Percentiles rank a stretch among this genome's conserved stretches.
phyloP scores from a whole-genome alignment of 805 yeast genomes.

The Helenozyma baotianmanensis region DNA sequence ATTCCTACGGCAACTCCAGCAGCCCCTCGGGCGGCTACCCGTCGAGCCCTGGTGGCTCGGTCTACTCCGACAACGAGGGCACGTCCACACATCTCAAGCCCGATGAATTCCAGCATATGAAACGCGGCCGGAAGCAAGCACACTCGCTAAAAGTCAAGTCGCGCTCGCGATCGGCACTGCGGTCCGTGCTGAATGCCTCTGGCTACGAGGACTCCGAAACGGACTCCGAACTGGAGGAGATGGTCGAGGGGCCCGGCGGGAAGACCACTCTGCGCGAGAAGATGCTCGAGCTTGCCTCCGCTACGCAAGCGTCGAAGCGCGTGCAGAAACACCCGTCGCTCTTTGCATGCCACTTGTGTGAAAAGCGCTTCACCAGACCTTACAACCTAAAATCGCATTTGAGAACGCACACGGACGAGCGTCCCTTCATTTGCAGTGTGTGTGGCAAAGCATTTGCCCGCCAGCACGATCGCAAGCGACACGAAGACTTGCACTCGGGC shows the following conservation, averaged over 20 bases:
- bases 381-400: conserved; percentile 89
- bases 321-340: conserved; percentile 69
- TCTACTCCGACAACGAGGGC: conserved; percentile 10
- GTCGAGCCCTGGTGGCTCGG: conserved; percentile 12
- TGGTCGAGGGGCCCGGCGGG: conserved; percentile 3
- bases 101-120: conserved; percentile 36
- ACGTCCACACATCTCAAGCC: conserved; percentile 26
- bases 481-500: conserved; percentile 62
- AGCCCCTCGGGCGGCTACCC: conserved; percentile 5
- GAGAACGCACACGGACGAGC: conserved; percentile 83
- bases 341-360: conserved; percentile 79
- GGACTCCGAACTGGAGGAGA: conserved; percentile 9
- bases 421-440: conserved; percentile 67
- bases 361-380: conserved; percentile 84
- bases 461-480: conserved; percentile 43
- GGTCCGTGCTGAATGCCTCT: conserved; percentile 15
- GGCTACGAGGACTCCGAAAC: conserved; percentile 19
- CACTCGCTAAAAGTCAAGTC: conserved; percentile 17
- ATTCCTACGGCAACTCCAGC: conserved; percentile 1
- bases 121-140: conserved; percentile 37
- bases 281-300: conserved; percentile 62
- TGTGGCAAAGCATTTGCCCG: conserved; percentile 74
- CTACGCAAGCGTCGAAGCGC: conserved; percentile 48
- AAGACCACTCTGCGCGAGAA: conserved; percentile 44
- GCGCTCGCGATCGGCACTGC: conserved; percentile 26